phyloP scores from a whole-genome alignment of 768 basidiomycete species.

The Boletus reticulatus region DNA sequence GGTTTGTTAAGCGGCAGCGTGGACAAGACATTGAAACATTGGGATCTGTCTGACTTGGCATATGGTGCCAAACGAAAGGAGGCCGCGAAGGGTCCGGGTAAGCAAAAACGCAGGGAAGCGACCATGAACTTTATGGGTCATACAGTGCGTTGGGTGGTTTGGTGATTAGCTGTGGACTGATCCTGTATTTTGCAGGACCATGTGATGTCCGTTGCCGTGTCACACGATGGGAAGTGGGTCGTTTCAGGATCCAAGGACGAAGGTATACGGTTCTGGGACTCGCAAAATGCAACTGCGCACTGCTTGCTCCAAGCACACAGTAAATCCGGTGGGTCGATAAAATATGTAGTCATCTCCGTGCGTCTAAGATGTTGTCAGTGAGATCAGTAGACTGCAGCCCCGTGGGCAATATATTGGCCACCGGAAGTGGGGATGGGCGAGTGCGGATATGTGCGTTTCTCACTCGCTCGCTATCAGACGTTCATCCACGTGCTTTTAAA shows the following conservation, averaged over 20 bases:
- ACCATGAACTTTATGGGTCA: slow-evolving; percentile 88
- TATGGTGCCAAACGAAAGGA: slow-evolving; percentile 33
- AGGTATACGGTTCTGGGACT: slow-evolving; percentile 93
- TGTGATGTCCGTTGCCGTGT: slow-evolving; percentile 76
- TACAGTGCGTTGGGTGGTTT: slow-evolving; percentile 50
- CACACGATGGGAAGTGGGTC: slow-evolving; percentile 91
- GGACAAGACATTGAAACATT: slow-evolving; percentile 85
- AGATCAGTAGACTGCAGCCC: slow-evolving; percentile 71
- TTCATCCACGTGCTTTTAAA: neutral
- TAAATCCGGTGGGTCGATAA: slow-evolving; percentile 53
- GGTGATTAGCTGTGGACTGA: neutral
- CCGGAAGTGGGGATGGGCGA: slow-evolving; percentile 69
- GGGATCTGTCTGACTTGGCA: slow-evolving; percentile 60
- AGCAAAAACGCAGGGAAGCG: slow-evolving; percentile 49
- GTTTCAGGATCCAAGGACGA: slow-evolving; percentile 96
- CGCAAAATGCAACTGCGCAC: slow-evolving; percentile 74
- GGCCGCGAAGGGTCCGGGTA: slow-evolving; percentile 25
- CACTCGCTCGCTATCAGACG: neutral
- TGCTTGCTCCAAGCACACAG: slow-evolving; percentile 84
- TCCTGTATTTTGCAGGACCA: slow-evolving; percentile 48
- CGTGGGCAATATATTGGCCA: slow-evolving; percentile 58
- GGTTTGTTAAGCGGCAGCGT: slow-evolving; percentile 88
- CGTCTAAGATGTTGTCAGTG: slow-evolving; percentile 37
- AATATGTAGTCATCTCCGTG: neutral
- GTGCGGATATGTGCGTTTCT: slow-evolving; percentile 60